Evolutionary conservation across 1,284 basidiomycete species (phyloP).

Genomic region (Apiotrichum laibachii): DNA sequence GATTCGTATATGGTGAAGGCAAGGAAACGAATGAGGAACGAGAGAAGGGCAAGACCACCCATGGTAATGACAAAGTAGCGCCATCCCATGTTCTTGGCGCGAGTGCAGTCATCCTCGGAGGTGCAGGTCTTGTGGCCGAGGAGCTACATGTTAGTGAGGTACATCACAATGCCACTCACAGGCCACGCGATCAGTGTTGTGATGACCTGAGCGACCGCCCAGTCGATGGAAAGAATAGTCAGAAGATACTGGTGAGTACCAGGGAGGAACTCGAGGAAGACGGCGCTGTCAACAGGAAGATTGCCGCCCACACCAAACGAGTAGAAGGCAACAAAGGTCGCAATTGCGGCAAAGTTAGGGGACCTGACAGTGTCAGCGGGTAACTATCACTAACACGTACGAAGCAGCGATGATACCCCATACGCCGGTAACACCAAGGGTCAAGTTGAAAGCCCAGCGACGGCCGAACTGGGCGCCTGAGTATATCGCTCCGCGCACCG

Average conservation of each 20-base stretch:
- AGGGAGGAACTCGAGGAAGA: conserved; percentile 61
- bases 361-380: conserved; percentile 29
- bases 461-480: conserved; percentile 48
- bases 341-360: conserved; percentile 57
- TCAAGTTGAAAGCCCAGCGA: conserved; percentile 60
- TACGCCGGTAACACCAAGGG: conserved; percentile 60
- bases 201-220: conserved; percentile 58
- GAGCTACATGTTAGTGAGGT: conserved; percentile 4
- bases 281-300: conserved; percentile 59
- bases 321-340: conserved; percentile 60
- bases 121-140: conserved; percentile 31
- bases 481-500: background rate
- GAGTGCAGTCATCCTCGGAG: conserved; percentile 16
- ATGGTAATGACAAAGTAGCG: conserved; percentile 58
- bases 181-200: conserved; percentile 38
- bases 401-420: conserved; percentile 61
- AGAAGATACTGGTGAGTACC: conserved; percentile 59
- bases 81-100: conserved; percentile 39
- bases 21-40: conserved; percentile 44
- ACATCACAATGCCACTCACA: background rate
- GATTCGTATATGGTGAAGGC: conserved; percentile 59
- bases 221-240: conserved; percentile 64
- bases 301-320: conserved; percentile 65
- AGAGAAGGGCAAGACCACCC: conserved; percentile 55
- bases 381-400: conserved; percentile 26